Conservation (phyloP, 164 flowering plant genomes). For the Cinnamomum chago region DNA sequence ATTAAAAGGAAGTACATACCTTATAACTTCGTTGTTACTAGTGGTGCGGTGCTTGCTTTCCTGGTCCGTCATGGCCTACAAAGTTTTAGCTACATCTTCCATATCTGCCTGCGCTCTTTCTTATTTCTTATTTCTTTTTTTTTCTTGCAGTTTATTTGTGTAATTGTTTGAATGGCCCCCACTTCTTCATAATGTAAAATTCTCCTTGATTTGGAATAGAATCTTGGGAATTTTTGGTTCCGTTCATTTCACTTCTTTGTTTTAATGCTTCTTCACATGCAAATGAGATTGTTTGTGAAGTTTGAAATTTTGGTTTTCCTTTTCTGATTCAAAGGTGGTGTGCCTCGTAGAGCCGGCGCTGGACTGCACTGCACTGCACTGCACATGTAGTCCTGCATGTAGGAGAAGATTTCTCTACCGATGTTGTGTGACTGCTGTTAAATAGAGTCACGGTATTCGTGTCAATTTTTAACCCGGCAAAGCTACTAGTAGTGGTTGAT, state of each 20-base stretch:
- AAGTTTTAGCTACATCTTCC: background rate
- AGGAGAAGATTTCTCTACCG: too few relatives aligned
- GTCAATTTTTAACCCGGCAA: too few relatives aligned
- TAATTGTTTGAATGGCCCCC: background rate
- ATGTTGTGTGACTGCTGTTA: too few relatives aligned
- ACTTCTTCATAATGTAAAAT: background rate
- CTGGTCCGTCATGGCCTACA: background rate
- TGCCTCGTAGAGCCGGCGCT: too few relatives aligned
- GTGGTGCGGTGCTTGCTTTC: background rate
- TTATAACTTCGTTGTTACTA: background rate
- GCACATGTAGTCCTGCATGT: too few relatives aligned
- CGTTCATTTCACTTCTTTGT: background rate
- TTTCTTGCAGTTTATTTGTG: background rate
- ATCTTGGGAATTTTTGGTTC: background rate
- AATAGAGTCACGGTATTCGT: too few relatives aligned
- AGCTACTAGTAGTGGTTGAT: too few relatives aligned
- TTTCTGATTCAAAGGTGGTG: too few relatives aligned
- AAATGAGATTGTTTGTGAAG: background rate
- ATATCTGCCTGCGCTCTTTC: background rate
- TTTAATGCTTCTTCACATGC: background rate
- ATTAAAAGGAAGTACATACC: slow-evolving; percentile 21
- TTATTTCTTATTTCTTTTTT: too few relatives aligned
- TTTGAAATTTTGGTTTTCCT: too few relatives aligned
- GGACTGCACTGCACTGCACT: too few relatives aligned
- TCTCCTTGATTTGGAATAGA: background rate